Conservation (phyloP, 2,329 filamentous ascomycete genomes). For the Fusarium concolor region DNA sequence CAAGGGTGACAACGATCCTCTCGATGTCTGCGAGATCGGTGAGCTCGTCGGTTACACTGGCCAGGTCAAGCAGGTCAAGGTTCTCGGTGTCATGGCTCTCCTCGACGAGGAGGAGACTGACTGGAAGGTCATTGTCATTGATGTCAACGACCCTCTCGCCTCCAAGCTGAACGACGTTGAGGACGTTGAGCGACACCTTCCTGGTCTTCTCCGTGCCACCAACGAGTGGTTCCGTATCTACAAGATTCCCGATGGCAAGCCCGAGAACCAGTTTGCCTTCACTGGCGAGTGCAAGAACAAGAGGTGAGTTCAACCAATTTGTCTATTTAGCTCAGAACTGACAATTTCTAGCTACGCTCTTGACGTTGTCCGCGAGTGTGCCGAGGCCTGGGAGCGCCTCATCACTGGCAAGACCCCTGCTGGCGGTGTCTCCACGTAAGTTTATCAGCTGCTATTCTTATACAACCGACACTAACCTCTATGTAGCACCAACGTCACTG, state of each 20-base stretch:
- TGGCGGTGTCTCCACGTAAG: slow-evolving; percentile 85
- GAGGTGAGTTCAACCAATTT: slow-evolving; percentile 67
- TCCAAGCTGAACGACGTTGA: slow-evolving; percentile 98
- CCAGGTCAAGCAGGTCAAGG: slow-evolving; percentile 99
- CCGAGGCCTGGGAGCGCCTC: slow-evolving; percentile 96
- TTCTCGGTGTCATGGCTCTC: slow-evolving; percentile 98
- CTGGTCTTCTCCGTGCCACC: slow-evolving; percentile 94
- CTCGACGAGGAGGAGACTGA: slow-evolving; percentile 99
- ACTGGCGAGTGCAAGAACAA: slow-evolving; percentile 99
- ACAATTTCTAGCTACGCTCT: slow-evolving; percentile 77
- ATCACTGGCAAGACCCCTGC: slow-evolving; percentile 88
- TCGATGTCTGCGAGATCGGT: slow-evolving; percentile 99
- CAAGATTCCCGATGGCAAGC: slow-evolving; percentile 99
- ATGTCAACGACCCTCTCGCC: slow-evolving; percentile 96
- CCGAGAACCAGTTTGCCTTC: slow-evolving; percentile 99
- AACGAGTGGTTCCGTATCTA: slow-evolving; percentile 99
- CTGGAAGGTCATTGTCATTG: slow-evolving; percentile 99
- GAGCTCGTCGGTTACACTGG: slow-evolving; percentile 96
- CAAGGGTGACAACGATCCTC: slow-evolving; percentile 99
- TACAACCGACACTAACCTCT: slow-evolving; percentile 46
- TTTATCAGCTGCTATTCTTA: slow-evolving; percentile 38
- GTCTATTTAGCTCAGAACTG: slow-evolving; percentile 10
- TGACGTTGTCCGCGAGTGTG: slow-evolving; percentile 95
- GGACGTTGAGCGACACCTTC: slow-evolving; percentile 98
- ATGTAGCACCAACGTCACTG: slow-evolving; percentile 82